Conservation (phyloP, 2,329 filamentous ascomycete species). For the Endoconidiophora laricicola region DNA sequence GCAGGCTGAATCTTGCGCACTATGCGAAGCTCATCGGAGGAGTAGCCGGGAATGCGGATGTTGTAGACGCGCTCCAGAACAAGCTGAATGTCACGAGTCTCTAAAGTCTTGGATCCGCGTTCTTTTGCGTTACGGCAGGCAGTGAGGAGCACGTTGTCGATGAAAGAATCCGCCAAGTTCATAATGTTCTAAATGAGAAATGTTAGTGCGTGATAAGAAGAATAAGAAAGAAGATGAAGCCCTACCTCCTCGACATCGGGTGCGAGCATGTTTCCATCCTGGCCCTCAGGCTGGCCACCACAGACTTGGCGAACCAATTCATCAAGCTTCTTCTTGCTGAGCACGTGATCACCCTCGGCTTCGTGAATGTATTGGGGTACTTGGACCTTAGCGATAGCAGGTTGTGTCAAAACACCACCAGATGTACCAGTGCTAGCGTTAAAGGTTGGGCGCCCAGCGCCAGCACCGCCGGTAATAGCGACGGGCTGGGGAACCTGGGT, state of each 20-base stretch:
- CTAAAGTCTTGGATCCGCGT: conserved; percentile 74
- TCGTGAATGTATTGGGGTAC: conserved; percentile 75
- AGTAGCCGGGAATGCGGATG: conserved; percentile 85
- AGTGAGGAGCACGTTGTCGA: conserved; percentile 74
- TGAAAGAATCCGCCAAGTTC: conserved; percentile 80
- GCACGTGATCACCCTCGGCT: conserved; percentile 75
- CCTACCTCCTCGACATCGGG: conserved; percentile 91
- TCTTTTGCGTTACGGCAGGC: conserved; percentile 89
- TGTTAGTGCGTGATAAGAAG: background rate
- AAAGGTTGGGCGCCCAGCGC: conserved; percentile 63
- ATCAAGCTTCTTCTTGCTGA: conserved; percentile 97
- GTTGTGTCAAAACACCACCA: conserved; percentile 73
- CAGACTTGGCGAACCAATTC: conserved; percentile 90
- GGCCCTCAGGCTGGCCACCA: conserved; percentile 55
- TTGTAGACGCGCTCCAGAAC: conserved; percentile 75
- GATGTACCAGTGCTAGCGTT: conserved; percentile 60
- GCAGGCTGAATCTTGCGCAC: conserved; percentile 87
- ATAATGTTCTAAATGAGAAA: conserved; percentile 51
- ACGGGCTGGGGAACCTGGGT: conserved; percentile 59
- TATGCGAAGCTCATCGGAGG: conserved; percentile 82
- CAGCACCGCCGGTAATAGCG: conserved; percentile 42
- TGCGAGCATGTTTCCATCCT: conserved; percentile 60
- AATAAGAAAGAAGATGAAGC: conserved; percentile 4
- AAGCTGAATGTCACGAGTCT: conserved; percentile 73
- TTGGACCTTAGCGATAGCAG: conserved; percentile 66